Conservation (phyloP, 768 basidiomycete species). For the Hygrophorus russula region DNA sequence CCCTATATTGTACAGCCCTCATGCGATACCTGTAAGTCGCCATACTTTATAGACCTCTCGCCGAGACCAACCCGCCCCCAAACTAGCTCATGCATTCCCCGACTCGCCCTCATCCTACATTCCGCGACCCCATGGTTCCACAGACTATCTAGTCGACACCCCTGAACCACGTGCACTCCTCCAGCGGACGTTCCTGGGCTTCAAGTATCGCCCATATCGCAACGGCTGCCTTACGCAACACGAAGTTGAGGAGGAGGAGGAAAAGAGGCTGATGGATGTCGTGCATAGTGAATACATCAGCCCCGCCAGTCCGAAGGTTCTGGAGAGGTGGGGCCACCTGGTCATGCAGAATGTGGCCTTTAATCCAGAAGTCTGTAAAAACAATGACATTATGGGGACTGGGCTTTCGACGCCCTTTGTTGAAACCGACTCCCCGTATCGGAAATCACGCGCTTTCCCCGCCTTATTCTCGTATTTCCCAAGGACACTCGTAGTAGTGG, state of each 20-base stretch:
- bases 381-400: constrained; percentile 17
- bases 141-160: constrained; percentile 43
- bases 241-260: constrained; percentile 18
- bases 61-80: constrained; percentile 14
- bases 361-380: constrained; percentile 6
- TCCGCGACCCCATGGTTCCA: constrained; percentile 35
- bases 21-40: constrained; percentile 21
- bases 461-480: constrained; percentile 37
- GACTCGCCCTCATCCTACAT: constrained; percentile 36
- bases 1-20: constrained; percentile 12
- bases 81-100: constrained; percentile 34
- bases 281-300: constrained; percentile 31
- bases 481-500: constrained; percentile 31
- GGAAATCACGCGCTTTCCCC: constrained; percentile 14
- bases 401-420: constrained; percentile 7
- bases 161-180: constrained; percentile 41
- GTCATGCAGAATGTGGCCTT: neutral
- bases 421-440: constrained; percentile 13
- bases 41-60: neutral
- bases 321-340: constrained; percentile 25
- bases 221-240: constrained; percentile 1
- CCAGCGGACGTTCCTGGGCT: constrained; percentile 42
- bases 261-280: constrained; percentile 19
- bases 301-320: constrained; percentile 27
- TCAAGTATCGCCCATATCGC: constrained; percentile 13